Conservation (phyloP, 129 eudicot genomes). For the Lonicera japonica region DNA sequence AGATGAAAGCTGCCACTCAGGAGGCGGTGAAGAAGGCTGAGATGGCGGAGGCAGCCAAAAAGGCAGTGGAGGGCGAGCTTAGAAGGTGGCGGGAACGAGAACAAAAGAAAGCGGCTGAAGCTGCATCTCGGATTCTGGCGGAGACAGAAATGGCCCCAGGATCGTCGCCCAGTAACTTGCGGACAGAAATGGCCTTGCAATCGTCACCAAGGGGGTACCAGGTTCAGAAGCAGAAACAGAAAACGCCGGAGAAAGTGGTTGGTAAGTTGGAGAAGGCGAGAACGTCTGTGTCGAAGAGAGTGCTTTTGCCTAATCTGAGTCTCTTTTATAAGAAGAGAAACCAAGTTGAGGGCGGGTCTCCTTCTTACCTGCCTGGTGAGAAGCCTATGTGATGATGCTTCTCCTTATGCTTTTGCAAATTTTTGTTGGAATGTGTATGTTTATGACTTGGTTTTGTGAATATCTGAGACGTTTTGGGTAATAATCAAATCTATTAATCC, state of each 20-base stretch:
- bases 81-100: slow-evolving; percentile 80
- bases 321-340: slow-evolving; percentile 72
- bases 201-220: slow-evolving; percentile 44
- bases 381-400: slow-evolving; percentile 28
- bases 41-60: slow-evolving; percentile 75
- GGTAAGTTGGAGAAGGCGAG: slow-evolving; percentile 52
- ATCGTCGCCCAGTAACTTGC: slow-evolving; percentile 38
- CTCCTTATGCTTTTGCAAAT: slow-evolving; percentile 15
- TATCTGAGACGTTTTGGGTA: not conserved
- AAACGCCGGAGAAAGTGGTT: slow-evolving; percentile 16
- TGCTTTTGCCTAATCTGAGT: slow-evolving; percentile 50
- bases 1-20: slow-evolving; percentile 50
- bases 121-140: slow-evolving; percentile 61
- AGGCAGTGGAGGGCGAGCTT: slow-evolving; percentile 84
- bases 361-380: slow-evolving; percentile 79
- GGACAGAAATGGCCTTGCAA: slow-evolving; percentile 19
- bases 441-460: slow-evolving; percentile 11
- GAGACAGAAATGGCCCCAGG: slow-evolving; percentile 40
- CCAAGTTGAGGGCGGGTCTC: slow-evolving; percentile 58
- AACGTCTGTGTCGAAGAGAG: slow-evolving; percentile 51
- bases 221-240: slow-evolving; percentile 32
- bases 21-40: slow-evolving; percentile 72
- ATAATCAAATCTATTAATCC: not conserved
- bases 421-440: slow-evolving; percentile 5
- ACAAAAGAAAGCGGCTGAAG: slow-evolving; percentile 85